A percentile compares a stretch with the other conserved stretches of the same genome.
These are phyloP conservation scores for Colletotrichum incanum DNA, from an alignment of 2,329 filamentous ascomycete species.

Conservation along the genomic window DNA sequence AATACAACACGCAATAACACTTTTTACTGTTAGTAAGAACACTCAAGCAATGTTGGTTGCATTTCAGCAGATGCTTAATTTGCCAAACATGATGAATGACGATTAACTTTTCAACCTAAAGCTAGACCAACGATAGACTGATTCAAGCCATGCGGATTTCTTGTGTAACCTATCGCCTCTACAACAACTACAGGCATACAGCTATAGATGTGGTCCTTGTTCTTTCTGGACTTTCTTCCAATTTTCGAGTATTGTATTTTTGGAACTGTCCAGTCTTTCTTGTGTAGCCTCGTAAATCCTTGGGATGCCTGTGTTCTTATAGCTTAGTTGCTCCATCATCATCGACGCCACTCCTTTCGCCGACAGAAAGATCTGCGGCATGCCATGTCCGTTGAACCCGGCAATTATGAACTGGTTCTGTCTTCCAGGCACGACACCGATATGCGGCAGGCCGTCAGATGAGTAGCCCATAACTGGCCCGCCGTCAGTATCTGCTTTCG, in stretches of 20 bases:
- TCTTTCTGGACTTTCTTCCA: conserved; percentile 17
- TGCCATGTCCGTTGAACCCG: conserved; percentile 68
- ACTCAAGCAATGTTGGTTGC: neutral
- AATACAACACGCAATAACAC: neutral
- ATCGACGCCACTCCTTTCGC: conserved; percentile 59
- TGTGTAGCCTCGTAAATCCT: conserved; percentile 53
- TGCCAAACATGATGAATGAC: fast-evolving
- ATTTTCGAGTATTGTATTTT: conserved; percentile 40
- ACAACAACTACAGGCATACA: too few relatives aligned
- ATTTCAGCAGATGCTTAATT: too few relatives aligned
- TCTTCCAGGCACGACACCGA: conserved; percentile 60
- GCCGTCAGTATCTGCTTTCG: conserved; percentile 18
- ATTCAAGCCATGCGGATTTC: neutral
- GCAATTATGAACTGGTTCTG: conserved; percentile 61
- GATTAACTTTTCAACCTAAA: neutral
- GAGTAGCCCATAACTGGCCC: conserved; percentile 59
- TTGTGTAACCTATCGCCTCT: neutral
- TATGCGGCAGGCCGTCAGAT: conserved; percentile 58
- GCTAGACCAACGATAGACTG: neutral
- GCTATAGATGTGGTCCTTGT: neutral
- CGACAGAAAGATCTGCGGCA: conserved; percentile 61
- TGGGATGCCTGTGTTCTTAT: conserved; percentile 56
- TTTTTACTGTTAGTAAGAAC: too few relatives aligned
- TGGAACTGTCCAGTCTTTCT: conserved; percentile 47
- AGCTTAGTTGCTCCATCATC: conserved; percentile 50